Conservation (phyloP, 441 rosid genomes). For the Hypseocharis bilobata region DNA sequence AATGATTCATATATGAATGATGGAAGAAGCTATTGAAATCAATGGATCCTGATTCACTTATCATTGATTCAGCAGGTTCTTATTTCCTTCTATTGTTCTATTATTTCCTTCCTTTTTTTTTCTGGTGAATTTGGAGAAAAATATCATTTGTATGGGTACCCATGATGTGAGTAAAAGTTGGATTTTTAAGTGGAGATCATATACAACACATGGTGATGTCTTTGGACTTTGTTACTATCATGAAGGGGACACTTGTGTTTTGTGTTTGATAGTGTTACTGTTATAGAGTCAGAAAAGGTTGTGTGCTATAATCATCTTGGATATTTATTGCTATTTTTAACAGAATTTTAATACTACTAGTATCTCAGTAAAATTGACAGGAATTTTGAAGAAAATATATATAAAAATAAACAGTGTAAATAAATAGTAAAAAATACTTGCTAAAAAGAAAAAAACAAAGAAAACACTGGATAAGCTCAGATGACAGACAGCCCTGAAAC, state of each 20-base stretch:
- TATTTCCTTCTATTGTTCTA: not conserved
- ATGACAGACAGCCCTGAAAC: slow-evolving; percentile 7
- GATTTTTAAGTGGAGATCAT: no score
- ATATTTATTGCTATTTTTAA: not conserved
- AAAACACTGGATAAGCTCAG: not conserved
- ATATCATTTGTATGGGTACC: not conserved
- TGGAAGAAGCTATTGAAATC: no score
- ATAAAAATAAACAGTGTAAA: no score
- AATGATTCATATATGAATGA: no score
- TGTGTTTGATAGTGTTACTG: not conserved
- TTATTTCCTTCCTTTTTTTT: not conserved
- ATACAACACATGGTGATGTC: no score
- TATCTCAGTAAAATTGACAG: no score
- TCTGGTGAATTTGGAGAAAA: not conserved
- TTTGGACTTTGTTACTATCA: slow-evolving; percentile 2
- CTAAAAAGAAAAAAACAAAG: not conserved
- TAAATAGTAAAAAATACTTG: no score
- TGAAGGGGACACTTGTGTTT: slow-evolving; percentile 4
- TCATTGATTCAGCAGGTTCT: no score
- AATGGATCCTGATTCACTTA: no score
- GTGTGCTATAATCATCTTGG: not conserved
- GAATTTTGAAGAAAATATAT: no score
- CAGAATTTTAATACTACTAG: no score
- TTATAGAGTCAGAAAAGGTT: not conserved
- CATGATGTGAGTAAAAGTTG: no score